A percentile compares a stretch with the other conserved stretches of the same genome.
phyloP scores from a whole-genome alignment of 78 protist species.

The Reticulomyxa filosa region DNA sequence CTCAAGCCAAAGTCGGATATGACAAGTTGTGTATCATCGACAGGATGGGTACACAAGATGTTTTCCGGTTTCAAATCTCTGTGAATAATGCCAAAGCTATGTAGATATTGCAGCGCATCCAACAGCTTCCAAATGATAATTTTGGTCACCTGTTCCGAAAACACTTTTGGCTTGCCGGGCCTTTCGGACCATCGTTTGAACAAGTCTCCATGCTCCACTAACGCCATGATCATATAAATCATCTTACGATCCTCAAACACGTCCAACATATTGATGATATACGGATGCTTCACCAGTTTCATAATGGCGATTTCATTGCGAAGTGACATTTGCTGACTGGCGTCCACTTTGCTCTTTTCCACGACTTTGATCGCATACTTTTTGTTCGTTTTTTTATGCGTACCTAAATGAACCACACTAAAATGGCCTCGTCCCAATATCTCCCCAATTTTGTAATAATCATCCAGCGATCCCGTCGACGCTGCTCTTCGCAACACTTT shows the following conservation, averaged over 20 bases:
- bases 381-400: neutral
- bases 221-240: neutral
- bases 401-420: neutral
- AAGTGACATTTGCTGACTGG: neutral
- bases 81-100: neutral
- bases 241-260: neutral
- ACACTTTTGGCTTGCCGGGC: neutral
- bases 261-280: neutral
- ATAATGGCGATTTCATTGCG: neutral
- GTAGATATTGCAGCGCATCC: neutral
- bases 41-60: too few relatives aligned
- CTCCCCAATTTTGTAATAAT: too few relatives aligned
- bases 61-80: slow-evolving; percentile 10
- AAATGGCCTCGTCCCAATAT: too few relatives aligned
- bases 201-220: slow-evolving; percentile 7
- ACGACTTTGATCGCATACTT: slow-evolving; percentile 5
- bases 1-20: neutral
- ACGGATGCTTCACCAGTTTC: neutral
- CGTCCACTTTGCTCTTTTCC: neutral
- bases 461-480: too few relatives aligned
- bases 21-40: neutral
- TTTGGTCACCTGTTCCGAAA: neutral
- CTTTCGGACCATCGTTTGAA: neutral
- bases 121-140: neutral
- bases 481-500: too few relatives aligned